These are phyloP conservation scores for Epichloe scottii DNA, from an alignment of 2,329 filamentous ascomycete genomes.

Conservation along the genomic window DNA sequence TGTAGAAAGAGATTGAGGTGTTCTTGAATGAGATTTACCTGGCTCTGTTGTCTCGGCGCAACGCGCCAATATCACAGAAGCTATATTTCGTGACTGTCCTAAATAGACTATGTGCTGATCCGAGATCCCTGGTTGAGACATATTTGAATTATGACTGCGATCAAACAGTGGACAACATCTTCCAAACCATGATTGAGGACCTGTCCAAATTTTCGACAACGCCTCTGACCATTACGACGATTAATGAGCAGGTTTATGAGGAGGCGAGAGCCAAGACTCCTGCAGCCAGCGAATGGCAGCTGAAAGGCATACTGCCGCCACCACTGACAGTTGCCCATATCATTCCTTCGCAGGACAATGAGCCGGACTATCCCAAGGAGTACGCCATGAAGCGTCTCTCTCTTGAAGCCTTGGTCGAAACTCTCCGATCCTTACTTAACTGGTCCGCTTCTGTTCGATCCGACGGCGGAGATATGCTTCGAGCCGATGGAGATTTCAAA, in stretches of 20 bases:
- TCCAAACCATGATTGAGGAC: constrained; percentile 89
- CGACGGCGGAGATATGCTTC: constrained; percentile 30
- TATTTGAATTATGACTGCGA: constrained; percentile 99
- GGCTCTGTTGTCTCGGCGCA: constrained; percentile 76
- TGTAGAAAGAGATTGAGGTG: constrained; percentile 87
- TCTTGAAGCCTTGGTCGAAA: constrained; percentile 78
- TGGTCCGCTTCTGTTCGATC: constrained; percentile 63
- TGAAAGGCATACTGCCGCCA: constrained; percentile 73
- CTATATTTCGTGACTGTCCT: constrained; percentile 81
- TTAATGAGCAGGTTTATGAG: constrained; percentile 77
- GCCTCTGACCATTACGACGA: constrained; percentile 59
- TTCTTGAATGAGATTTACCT: constrained; percentile 97
- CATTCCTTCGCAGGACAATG: constrained; percentile 41
- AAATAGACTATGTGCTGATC: constrained; percentile 72
- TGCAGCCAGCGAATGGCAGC: constrained; percentile 66
- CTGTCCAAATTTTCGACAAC: constrained; percentile 75
- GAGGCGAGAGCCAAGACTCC: constrained; percentile 57
- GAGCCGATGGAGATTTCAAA: constrained; percentile 23
- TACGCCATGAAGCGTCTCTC: constrained; percentile 86
- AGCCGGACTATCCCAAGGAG: constrained; percentile 69
- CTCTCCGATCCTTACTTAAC: constrained; percentile 77
- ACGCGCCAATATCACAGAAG: constrained; percentile 81
- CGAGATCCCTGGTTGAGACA: constrained; percentile 79
- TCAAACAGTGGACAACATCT: constrained; percentile 90
- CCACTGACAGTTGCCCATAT: constrained; percentile 74